Percentiles rank a stretch among this genome's conserved stretches.
Conservation (phyloP, 345 rosid species). For the Gossypium raimondii region DNA sequence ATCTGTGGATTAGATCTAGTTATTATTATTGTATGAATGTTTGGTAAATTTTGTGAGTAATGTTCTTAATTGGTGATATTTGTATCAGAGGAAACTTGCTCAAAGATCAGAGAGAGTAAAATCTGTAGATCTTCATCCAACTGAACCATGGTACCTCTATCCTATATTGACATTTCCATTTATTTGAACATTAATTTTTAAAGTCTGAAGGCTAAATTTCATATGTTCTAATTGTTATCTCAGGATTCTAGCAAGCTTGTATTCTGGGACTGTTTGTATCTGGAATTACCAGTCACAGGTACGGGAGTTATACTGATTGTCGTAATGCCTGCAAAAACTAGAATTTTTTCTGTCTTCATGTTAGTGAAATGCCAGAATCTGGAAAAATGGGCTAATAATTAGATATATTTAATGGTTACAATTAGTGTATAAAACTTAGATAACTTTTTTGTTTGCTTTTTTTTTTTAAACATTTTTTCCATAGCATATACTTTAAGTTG, state of each 20-base stretch:
- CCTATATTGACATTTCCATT: background rate
- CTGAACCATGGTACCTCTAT: conserved; percentile 57
- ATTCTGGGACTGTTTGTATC: conserved; percentile 63
- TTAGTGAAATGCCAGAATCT: background rate
- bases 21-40: conserved; percentile 4
- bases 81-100: conserved; percentile 49
- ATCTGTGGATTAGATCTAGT: background rate
- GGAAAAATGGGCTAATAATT: background rate
- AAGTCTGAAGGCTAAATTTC: background rate
- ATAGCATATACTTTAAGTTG: background rate
- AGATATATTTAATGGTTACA: background rate
- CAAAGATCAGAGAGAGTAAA: conserved; percentile 64
- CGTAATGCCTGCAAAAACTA: background rate
- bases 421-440: background rate
- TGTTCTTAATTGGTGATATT: conserved; percentile 11
- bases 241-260: conserved; percentile 69
- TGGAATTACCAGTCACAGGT: conserved; percentile 94
- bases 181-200: background rate
- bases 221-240: conserved; percentile 6
- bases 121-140: conserved; percentile 65
- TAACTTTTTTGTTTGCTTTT: background rate
- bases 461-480: background rate
- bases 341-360: background rate
- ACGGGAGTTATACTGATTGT: conserved; percentile 18
- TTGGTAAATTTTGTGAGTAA: conserved; percentile 3